Conservation (phyloP, 2,329 filamentous ascomycete genomes). For the Epichloe elymi region DNA sequence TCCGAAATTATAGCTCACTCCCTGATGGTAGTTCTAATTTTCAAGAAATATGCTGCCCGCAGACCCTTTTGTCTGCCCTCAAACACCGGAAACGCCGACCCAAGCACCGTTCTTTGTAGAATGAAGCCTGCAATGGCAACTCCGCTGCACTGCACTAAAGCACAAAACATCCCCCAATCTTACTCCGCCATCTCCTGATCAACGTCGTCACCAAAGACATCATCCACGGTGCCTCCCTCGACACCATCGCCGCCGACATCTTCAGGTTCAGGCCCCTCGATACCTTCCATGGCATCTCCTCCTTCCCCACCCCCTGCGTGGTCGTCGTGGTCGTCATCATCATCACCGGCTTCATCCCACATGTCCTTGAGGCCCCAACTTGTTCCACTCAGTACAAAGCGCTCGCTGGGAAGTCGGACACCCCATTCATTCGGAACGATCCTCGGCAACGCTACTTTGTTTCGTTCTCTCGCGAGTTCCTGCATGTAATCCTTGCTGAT, state of each 20-base stretch:
- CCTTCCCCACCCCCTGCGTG: slow-evolving; percentile 29
- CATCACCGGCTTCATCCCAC: slow-evolving; percentile 37
- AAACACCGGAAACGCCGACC: slow-evolving; percentile 8
- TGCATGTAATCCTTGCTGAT: slow-evolving; percentile 63
- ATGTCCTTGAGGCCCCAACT: slow-evolving; percentile 51
- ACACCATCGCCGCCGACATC: slow-evolving; percentile 33
- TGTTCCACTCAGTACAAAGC: slow-evolving; percentile 53
- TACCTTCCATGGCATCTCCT: slow-evolving; percentile 36
- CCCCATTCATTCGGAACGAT: slow-evolving; percentile 55
- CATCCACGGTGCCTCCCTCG: slow-evolving; percentile 38
- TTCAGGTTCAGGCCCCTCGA: slow-evolving; percentile 28
- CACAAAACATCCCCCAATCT: too few species aligned
- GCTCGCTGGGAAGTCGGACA: slow-evolving; percentile 51
- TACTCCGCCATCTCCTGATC: slow-evolving; percentile 44
- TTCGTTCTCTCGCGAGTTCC: slow-evolving; percentile 59
- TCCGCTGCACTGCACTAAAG: neutral
- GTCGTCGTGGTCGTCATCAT: slow-evolving; percentile 28
- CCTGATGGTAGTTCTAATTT: neutral
- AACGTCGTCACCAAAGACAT: slow-evolving; percentile 40
- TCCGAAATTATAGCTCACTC: neutral
- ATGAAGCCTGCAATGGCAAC: neutral
- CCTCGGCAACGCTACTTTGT: slow-evolving; percentile 51
- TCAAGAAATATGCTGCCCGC: neutral
- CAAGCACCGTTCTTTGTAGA: neutral
- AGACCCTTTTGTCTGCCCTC: neutral